phyloP scores from a whole-genome alignment of 495 filamentous ascomycete genomes.

The Penicillium dipodomyicola region DNA sequence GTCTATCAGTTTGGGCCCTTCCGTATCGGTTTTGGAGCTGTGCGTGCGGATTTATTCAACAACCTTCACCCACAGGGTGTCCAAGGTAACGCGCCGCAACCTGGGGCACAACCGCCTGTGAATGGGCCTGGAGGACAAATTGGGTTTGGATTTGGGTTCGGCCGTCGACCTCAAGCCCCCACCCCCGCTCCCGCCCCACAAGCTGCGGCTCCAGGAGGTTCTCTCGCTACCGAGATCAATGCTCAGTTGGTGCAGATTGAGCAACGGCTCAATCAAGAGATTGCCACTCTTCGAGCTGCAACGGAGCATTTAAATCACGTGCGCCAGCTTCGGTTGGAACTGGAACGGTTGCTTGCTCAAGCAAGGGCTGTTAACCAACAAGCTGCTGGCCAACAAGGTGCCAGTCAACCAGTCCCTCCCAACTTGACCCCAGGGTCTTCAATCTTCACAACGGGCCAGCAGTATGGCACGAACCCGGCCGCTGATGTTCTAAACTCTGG shows the following conservation, averaged over 20 bases:
- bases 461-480: slow-evolving; percentile 34
- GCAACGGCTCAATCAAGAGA: slow-evolving; percentile 64
- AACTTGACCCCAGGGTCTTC: slow-evolving; percentile 18
- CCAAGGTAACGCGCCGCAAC: slow-evolving; percentile 40
- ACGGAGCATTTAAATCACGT: slow-evolving; percentile 57
- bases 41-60: slow-evolving; percentile 51
- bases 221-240: slow-evolving; percentile 39
- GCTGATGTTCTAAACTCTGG: slow-evolving; percentile 56
- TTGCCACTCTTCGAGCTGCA: slow-evolving; percentile 51
- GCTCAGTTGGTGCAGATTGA: slow-evolving; percentile 61
- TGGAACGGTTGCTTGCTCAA: slow-evolving; percentile 58
- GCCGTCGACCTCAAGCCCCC: slow-evolving; percentile 33
- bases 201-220: slow-evolving; percentile 10
- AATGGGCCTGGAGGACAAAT: slow-evolving; percentile 39
- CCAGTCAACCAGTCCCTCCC: slow-evolving; percentile 17
- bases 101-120: slow-evolving; percentile 25
- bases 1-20: slow-evolving; percentile 58
- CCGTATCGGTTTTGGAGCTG: slow-evolving; percentile 57
- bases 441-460: slow-evolving; percentile 23
- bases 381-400: not conserved
- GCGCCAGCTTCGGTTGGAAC: slow-evolving; percentile 58
- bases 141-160: slow-evolving; percentile 46
- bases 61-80: slow-evolving; percentile 52
- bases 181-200: slow-evolving; percentile 18
- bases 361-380: slow-evolving; percentile 22